Base-by-base conservation (phyloP, 352 stramenopile genomes). In the Globisporangium spiculum region DNA sequence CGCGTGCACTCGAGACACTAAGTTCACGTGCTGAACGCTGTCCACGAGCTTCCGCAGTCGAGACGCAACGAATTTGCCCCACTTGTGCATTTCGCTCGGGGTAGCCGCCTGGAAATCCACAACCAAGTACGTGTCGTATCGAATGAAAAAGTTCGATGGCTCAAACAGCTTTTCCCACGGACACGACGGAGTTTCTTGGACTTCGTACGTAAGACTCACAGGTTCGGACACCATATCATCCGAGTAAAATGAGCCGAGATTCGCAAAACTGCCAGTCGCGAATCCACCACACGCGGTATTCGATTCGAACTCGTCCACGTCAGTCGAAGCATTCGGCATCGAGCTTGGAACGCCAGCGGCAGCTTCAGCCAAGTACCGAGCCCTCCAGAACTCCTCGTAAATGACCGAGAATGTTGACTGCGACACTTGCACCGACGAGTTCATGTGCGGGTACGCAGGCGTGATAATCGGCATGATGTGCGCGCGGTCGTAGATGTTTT, bases 401-500 rank as follows among this genome's bases (percentile, higher is more conserved):
- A 99, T 97, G 14, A 97, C 83, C 48, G 92, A 88, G 36, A 98
- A 91, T 54, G 97, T 98, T 22, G 93, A 89, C 54, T 94, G 76
- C 4, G 90, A 97, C 22, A 99, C 96, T 77, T 98, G 98, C 50
- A 98, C 98, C 0, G 96, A 92, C 44, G 96, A 99, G 75, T 99
- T 99, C 97, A 99, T 99, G 59, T 94, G 91, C 4, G 97, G 98
- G 76, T 99, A 99, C 65, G 94, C 95, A 1, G 98, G 98, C 4
- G 98, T 99, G 69, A 99, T 98, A 63, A 99, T 98, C 20, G 97
- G 97, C 96, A 99, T 99, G 34, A 99, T 86, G 70, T 99, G 95
- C 9, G 83, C 89, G 9, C 88, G 82, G 81, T 99, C 94, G 60
- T 88, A 91, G 38, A 94, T 67, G 70, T 88, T 93, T 48, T 89